phyloP scores from a whole-genome alignment of 306 rosid species.

The Vigna unguiculata region DNA sequence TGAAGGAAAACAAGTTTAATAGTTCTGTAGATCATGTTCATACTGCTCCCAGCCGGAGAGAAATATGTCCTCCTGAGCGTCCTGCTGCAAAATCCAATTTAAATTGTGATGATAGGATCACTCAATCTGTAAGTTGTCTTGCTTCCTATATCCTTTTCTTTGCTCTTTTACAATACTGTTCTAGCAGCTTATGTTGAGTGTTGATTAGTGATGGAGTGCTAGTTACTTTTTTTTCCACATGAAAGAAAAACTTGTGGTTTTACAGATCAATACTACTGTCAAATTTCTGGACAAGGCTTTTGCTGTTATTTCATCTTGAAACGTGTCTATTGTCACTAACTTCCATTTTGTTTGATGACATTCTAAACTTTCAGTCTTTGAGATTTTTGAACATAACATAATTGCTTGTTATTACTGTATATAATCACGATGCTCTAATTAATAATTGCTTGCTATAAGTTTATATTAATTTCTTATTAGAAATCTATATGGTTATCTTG shows the following conservation, averaged over 20 bases:
- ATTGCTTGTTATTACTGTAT: constrained; percentile 7
- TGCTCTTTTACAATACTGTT: constrained; percentile 13
- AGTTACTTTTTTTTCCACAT: neutral
- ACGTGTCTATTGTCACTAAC: constrained; percentile 20
- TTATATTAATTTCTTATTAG: no score
- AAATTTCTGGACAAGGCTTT: neutral
- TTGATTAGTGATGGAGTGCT: constrained; percentile 14
- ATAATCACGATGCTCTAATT: neutral
- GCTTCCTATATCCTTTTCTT: constrained; percentile 26
- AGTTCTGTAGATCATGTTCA: constrained; percentile 72
- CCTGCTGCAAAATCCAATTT: constrained; percentile 60
- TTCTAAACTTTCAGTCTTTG: neutral
- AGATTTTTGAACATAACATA: constrained; percentile 17
- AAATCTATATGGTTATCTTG: neutral
- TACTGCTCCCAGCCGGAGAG: constrained; percentile 64
- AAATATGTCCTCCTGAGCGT: constrained; percentile 66
- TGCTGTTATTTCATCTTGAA: constrained; percentile 2
- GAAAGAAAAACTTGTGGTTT: neutral
- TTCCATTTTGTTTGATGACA: neutral
- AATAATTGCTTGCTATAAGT: constrained; percentile 26
- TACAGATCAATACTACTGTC: constrained; percentile 11
- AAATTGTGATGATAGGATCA: constrained; percentile 76
- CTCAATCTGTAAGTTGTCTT: constrained; percentile 74
- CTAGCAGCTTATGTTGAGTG: constrained; percentile 11
- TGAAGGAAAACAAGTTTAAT: constrained; percentile 73